phyloP scores from a whole-genome alignment of 23 red algal species.

The Gracilaria caudata region DNA sequence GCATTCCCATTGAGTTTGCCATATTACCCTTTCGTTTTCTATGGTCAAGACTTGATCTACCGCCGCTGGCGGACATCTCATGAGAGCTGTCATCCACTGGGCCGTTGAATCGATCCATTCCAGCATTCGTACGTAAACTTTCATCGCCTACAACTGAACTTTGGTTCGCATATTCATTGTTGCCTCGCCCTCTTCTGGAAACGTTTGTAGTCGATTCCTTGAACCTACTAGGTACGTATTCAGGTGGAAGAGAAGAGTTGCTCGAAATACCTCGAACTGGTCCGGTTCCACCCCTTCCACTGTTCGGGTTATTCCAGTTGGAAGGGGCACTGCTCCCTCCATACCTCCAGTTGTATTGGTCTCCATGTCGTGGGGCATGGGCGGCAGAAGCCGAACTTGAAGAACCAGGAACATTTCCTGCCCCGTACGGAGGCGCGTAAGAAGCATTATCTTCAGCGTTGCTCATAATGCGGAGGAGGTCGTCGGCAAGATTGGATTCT shows the following conservation, averaged over 20 bases:
- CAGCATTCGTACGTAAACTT: background rate
- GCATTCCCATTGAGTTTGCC: slow-evolving; percentile 73
- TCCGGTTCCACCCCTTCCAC: slow-evolving; percentile 14
- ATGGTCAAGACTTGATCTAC: background rate
- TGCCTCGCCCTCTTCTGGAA: slow-evolving; percentile 26
- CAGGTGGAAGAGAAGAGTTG: slow-evolving; percentile 32
- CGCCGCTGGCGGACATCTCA: background rate
- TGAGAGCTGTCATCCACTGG: background rate
- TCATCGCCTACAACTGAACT: background rate
- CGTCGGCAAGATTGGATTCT: slow-evolving; percentile 51
- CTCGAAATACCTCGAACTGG: slow-evolving; percentile 28
- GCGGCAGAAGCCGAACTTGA: background rate
- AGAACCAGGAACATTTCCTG: slow-evolving; percentile 1
- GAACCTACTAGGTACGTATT: slow-evolving; percentile 53
- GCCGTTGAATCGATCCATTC: background rate
- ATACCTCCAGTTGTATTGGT: slow-evolving; percentile 28
- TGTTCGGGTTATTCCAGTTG: slow-evolving; percentile 1
- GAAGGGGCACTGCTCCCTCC: background rate
- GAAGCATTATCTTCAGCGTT: slow-evolving; percentile 10
- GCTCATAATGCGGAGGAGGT: slow-evolving; percentile 39
- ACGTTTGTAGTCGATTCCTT: slow-evolving; percentile 20
- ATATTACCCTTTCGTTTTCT: slow-evolving; percentile 37
- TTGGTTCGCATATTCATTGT: slow-evolving; percentile 11
- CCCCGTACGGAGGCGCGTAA: background rate
- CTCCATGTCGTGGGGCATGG: slow-evolving; percentile 25